phyloP scores from a whole-genome alignment of 2,329 filamentous ascomycete species.

The Cladobotryum mycophilum region DNA sequence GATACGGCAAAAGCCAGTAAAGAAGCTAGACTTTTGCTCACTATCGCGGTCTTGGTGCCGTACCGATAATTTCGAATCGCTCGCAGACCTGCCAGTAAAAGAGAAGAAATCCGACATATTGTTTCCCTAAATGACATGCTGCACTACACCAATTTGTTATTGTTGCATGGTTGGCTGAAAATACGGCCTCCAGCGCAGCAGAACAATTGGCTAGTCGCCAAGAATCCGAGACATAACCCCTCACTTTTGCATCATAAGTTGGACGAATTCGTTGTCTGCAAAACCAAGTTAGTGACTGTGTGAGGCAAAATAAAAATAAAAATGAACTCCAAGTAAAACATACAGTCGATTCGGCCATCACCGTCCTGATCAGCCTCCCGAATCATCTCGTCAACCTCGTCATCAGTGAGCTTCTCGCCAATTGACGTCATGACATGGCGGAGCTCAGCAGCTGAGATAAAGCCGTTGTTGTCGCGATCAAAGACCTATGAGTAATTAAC shows the following conservation, averaged over 20 bases:
- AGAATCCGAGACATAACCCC: slow-evolving; percentile 11
- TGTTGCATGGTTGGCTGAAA: slow-evolving; percentile 6
- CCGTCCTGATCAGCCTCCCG: slow-evolving; percentile 85
- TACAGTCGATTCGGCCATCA: slow-evolving; percentile 84
- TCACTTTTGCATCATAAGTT: slow-evolving; percentile 96
- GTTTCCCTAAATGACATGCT: slow-evolving; percentile 6
- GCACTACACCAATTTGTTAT: slow-evolving; percentile 6
- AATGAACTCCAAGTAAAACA: slow-evolving; percentile 24
- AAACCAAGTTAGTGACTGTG: not conserved
- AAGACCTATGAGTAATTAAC: slow-evolving; percentile 52
- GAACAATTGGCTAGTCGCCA: slow-evolving; percentile 8
- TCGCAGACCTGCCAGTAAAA: slow-evolving; percentile 26
- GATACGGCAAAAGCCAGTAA: slow-evolving; percentile 15
- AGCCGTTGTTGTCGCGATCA: slow-evolving; percentile 86
- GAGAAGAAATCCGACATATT: slow-evolving; percentile 18
- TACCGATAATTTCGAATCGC: slow-evolving; percentile 23
- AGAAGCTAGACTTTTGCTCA: slow-evolving; percentile 19
- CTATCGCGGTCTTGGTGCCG: slow-evolving; percentile 21
- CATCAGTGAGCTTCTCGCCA: slow-evolving; percentile 83
- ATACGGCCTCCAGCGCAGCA: slow-evolving; percentile 5
- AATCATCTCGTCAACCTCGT: slow-evolving; percentile 92
- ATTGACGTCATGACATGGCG: slow-evolving; percentile 91
- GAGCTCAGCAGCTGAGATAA: slow-evolving; percentile 82
- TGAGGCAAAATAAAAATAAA: not conserved
- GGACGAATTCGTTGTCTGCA: slow-evolving; percentile 83